Base-by-base conservation (phyloP, 108 stramenopile species). In the Nannochloropsis oceanica region DNA sequence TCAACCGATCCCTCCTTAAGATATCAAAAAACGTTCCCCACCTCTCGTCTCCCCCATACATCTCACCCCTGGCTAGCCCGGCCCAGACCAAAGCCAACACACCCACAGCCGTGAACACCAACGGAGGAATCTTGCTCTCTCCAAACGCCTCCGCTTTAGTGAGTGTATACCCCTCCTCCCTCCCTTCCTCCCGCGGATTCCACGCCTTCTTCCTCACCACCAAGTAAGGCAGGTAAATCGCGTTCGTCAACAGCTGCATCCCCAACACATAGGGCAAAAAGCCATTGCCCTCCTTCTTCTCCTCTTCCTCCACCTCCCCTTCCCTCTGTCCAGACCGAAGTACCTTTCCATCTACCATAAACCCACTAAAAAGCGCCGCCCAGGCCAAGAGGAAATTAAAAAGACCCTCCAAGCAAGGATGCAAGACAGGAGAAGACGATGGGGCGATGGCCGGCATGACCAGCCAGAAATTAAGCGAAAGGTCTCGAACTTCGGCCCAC, bases 231-330 rank as follows among this genome's bases (percentile, higher is more conserved):
- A 96, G 84, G 26, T 93, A 88, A 82, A 94, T 94, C 9, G 94
- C 95, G 20, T 91, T 92, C 44, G 94, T 95, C 44, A 96, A 84
- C 80, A 96, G 94, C 86, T 96, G 95, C 95, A 96, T 96, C 34
- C 95, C 94, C 22, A 91, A 86, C 79, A 96, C 89, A 13, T 87
- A 90, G 43, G 83, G 50, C 46, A 84, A 25, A 13, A 84, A 44
- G 0, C 12, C 86, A 80, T 95, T 94, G 34, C 90, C 92, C 85
- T 94, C 92, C 59, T n/a, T n/a, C 59, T 2, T n/a, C 2, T n/a
- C 10, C 59, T 10, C 59, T 27, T 91, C 91, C 1, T 87, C 83
- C 22, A 26, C 26, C n/a, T 90, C 92, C 84, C 94, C 93, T 9
- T 18, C 8, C 59, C n/a, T 18, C 22, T 18, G 18, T 18, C 59